Evolutionary conservation across 768 basidiomycete species (phyloP).

Genomic region (Paxillus involutus): DNA sequence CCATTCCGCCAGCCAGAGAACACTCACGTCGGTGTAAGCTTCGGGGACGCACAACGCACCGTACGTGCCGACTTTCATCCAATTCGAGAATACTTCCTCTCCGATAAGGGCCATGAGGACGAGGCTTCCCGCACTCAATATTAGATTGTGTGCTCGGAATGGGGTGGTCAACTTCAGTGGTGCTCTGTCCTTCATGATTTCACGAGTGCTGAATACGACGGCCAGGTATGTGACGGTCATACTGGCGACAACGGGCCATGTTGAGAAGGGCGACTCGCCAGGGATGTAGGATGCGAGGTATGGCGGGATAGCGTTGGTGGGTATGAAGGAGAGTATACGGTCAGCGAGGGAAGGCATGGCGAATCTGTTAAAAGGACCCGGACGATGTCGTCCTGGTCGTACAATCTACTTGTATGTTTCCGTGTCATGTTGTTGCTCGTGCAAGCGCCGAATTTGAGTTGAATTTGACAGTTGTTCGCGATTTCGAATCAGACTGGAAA

Average conservation of each 20-base stretch:
- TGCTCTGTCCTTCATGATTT: constrained; percentile 74
- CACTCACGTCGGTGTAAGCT: constrained; percentile 83
- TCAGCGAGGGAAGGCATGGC: constrained; percentile 73
- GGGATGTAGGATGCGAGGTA: constrained; percentile 65
- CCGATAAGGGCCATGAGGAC: constrained; percentile 79
- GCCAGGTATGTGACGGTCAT: constrained; percentile 78
- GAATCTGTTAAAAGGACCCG: neutral
- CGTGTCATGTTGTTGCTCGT: too few relatives aligned
- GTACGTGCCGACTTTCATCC: constrained; percentile 73
- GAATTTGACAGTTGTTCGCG: too few relatives aligned
- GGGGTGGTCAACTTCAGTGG: constrained; percentile 71
- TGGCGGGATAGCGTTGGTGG: constrained; percentile 51
- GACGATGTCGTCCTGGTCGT: neutral
- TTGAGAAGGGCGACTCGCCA: constrained; percentile 81
- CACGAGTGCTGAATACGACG: constrained; percentile 80
- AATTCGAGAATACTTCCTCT: constrained; percentile 84
- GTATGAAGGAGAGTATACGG: constrained; percentile 54
- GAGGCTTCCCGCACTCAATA: constrained; percentile 78
- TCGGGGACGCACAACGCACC: constrained; percentile 67
- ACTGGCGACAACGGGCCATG: constrained; percentile 61
- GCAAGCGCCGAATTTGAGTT: too few relatives aligned
- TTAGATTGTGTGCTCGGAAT: constrained; percentile 86
- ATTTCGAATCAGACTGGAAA: too few relatives aligned
- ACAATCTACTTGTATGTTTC: constrained; percentile 9
- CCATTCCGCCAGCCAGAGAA: neutral